A percentile compares a stretch with the other conserved stretches of the same genome.
Conservation (phyloP, 2,329 filamentous ascomycete genomes). For the Chaetothyriales sp. region DNA sequence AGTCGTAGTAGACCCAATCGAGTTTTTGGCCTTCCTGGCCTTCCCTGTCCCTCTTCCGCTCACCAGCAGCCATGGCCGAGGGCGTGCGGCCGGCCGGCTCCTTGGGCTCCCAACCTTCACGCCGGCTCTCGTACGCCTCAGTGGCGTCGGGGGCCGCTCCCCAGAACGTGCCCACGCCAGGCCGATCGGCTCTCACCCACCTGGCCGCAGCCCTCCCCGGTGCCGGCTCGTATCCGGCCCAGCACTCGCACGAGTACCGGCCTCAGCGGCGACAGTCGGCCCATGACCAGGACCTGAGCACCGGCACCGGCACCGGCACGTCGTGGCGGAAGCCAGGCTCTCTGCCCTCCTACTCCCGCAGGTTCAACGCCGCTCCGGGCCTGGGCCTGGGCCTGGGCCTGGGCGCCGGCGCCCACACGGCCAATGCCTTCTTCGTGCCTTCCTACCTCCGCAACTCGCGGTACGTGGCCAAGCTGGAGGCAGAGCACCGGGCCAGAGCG, state of each 20-base stretch:
- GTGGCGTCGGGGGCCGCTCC: slow-evolving; percentile 41
- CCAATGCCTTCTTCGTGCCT: slow-evolving; percentile 58
- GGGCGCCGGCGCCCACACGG: slow-evolving; percentile 19
- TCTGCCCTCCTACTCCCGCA: slow-evolving; percentile 35
- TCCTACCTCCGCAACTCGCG: slow-evolving; percentile 68
- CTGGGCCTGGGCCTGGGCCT: slow-evolving; percentile 9
- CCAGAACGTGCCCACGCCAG: slow-evolving; percentile 30
- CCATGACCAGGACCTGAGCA: slow-evolving; percentile 38
- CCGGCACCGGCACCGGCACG: slow-evolving; percentile 31
- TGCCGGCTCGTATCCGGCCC: slow-evolving; percentile 26
- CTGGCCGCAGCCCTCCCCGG: slow-evolving; percentile 20
- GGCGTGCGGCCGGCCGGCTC: background rate
- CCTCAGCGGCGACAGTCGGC: slow-evolving; percentile 24
- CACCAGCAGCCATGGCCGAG: background rate
- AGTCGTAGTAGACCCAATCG: background rate
- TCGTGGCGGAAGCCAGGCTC: slow-evolving; percentile 30
- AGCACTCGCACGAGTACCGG: slow-evolving; percentile 23
- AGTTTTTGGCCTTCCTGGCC: background rate
- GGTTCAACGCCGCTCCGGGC: slow-evolving; percentile 28
- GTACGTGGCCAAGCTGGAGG: slow-evolving; percentile 63
- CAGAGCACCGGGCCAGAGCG: slow-evolving; percentile 51
- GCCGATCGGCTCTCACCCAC: slow-evolving; percentile 21
- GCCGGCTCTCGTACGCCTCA: slow-evolving; percentile 48
- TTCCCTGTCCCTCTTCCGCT: background rate
- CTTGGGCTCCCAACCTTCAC: background rate